Percentiles rank a stretch among this genome's conserved stretches.
Evolutionary conservation across 1,284 basidiomycete genomes (phyloP).

Genomic region (Fomitopsis schrenkii): DNA sequence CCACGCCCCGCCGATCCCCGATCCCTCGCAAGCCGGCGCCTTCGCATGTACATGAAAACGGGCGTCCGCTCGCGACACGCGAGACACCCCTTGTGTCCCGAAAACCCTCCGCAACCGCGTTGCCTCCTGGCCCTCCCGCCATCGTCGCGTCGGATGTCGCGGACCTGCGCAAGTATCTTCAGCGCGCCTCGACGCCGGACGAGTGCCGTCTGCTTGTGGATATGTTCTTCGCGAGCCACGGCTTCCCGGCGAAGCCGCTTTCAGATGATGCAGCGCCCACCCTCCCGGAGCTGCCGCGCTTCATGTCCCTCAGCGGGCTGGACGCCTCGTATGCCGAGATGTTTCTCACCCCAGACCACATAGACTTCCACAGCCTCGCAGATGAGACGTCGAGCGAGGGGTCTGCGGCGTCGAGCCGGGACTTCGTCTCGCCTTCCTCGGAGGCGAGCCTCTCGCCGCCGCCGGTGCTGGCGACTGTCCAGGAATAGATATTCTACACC

Average conservation of each 20-base stretch:
- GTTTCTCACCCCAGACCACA: constrained; percentile 22
- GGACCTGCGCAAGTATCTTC: constrained; percentile 69
- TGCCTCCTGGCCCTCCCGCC: not conserved
- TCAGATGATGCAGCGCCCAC: constrained; percentile 3
- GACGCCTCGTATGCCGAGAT: constrained; percentile 26
- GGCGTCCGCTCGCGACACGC: not conserved
- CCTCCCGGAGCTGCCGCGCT: constrained; percentile 11
- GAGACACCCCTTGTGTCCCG: not conserved
- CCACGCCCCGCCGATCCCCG: constrained; percentile 1
- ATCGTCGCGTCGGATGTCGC: constrained; percentile 42
- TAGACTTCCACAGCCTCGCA: not conserved
- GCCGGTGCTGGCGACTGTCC: not conserved
- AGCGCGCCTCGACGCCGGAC: constrained; percentile 67
- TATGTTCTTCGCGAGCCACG: constrained; percentile 71
- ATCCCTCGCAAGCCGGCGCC: constrained; percentile 6
- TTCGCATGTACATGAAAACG: not conserved
- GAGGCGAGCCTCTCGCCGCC: not conserved
- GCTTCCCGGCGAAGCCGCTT: constrained; percentile 21
- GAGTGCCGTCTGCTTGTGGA: constrained; percentile 84
- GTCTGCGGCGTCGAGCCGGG: not conserved
- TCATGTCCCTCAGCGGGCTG: constrained; percentile 15
- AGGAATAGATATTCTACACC: not conserved
- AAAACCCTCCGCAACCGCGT: constrained; percentile 7
- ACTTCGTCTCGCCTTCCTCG: not conserved
- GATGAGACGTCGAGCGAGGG: not conserved